These are phyloP conservation scores for Didymella glomerata DNA, from an alignment of 2,329 filamentous ascomycete genomes.

Conservation along the genomic window DNA sequence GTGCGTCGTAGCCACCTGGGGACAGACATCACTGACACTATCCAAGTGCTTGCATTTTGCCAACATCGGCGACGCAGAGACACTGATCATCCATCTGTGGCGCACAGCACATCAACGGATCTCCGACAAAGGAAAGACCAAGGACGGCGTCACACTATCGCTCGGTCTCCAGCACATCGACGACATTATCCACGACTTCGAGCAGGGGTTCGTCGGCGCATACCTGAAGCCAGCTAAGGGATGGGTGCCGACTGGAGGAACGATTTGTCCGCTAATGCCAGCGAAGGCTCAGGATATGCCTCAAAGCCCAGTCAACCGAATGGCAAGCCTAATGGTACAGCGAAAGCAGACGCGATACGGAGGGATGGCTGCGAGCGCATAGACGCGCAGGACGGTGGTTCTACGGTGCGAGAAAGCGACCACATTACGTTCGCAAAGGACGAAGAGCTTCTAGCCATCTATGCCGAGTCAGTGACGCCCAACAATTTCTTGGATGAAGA, in stretches of 20 bases:
- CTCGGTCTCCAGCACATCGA: slow-evolving; percentile 33
- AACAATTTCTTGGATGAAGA: background rate
- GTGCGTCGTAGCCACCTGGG: too few species aligned
- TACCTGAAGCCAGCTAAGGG: slow-evolving; percentile 21
- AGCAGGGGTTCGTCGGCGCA: slow-evolving; percentile 28
- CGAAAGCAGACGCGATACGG: slow-evolving; percentile 8
- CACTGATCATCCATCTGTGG: slow-evolving; percentile 40
- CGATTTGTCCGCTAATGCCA: slow-evolving; percentile 23
- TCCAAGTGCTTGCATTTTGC: slow-evolving; percentile 29
- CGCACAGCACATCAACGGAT: slow-evolving; percentile 39
- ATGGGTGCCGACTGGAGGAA: slow-evolving; percentile 27
- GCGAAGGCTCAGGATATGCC: slow-evolving; percentile 30
- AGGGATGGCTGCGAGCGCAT: slow-evolving; percentile 13
- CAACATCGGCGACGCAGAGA: slow-evolving; percentile 45
- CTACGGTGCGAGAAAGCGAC: background rate
- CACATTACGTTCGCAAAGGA: background rate
- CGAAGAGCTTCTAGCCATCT: background rate
- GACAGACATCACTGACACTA: background rate
- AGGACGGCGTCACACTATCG: slow-evolving; percentile 31
- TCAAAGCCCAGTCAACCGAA: slow-evolving; percentile 13
- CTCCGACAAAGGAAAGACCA: slow-evolving; percentile 35
- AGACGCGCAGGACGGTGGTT: background rate
- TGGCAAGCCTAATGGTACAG: background rate
- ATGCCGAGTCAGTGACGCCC: background rate
- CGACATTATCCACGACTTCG: slow-evolving; percentile 34